A percentile compares a stretch with the other conserved stretches of the same genome.
These are phyloP conservation scores for Cryptococcus sp. DNA, from an alignment of 1,284 basidiomycete species.

Conservation along the genomic window DNA sequence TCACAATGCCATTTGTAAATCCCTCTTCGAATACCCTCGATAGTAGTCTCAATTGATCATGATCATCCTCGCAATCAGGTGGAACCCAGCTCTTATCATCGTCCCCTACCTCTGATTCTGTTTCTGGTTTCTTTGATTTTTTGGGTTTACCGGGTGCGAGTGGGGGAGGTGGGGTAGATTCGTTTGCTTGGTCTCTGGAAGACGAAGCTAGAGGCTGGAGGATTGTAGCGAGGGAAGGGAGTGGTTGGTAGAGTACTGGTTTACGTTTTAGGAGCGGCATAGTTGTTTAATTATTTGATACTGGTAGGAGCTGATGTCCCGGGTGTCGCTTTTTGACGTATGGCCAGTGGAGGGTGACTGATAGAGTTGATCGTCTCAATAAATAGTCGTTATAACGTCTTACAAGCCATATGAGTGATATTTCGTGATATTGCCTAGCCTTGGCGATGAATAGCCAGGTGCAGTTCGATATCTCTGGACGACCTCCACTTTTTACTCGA, in stretches of 20 bases:
- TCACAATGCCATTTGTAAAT: constrained; percentile 7
- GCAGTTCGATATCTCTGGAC: no score
- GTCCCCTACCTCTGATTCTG: constrained; percentile 3
- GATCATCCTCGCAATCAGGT: constrained; percentile 36
- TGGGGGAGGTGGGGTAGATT: constrained; percentile 5
- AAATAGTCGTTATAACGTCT: no score
- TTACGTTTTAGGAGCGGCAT: constrained; percentile 91
- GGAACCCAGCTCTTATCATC: constrained; percentile 13
- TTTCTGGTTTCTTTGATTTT: constrained; percentile 1
- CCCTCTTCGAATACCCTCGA: constrained; percentile 25
- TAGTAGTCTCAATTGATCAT: constrained; percentile 38
- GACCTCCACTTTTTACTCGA: no score
- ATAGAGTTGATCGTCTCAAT: no score
- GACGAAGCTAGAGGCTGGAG: constrained; percentile 55
- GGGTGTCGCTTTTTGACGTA: no score
- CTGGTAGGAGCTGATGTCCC: no score
- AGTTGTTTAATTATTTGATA: neutral
- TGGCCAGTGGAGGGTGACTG: no score
- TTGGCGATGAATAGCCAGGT: no score
- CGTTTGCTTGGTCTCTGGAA: neutral
- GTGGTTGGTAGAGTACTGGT: constrained; percentile 70
- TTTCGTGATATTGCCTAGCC: no score
- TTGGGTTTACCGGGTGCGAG: neutral
- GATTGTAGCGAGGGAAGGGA: constrained; percentile 49
- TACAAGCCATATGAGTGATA: no score